Conservation (phyloP, 2,329 filamentous ascomycete genomes). For the Magnaporthiopsis poae region DNA sequence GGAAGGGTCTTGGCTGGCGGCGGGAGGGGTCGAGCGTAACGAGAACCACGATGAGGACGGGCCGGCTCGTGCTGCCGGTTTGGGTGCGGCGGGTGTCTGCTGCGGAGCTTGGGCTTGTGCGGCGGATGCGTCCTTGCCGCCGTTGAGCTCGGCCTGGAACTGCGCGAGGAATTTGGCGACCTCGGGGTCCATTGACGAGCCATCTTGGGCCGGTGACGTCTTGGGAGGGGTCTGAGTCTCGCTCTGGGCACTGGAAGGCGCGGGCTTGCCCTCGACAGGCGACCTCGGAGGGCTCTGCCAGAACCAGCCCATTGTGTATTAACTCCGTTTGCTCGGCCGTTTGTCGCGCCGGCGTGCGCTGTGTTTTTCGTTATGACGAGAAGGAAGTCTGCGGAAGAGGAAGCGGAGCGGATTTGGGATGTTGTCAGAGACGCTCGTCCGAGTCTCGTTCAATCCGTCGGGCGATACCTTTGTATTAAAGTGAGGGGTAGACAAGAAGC, state of each 20-base stretch:
- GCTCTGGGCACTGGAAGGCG: slow-evolving; percentile 7
- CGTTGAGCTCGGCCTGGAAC: slow-evolving; percentile 26
- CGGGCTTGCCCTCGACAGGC: slow-evolving; percentile 9
- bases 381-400: neutral
- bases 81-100: slow-evolving; percentile 18
- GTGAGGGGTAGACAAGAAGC: neutral
- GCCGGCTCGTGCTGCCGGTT: slow-evolving; percentile 11
- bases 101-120: slow-evolving; percentile 7
- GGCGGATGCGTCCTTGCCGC: slow-evolving; percentile 7
- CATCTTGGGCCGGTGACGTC: slow-evolving; percentile 7
- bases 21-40: slow-evolving; percentile 11
- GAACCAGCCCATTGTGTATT: slow-evolving; percentile 49
- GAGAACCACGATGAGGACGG: slow-evolving; percentile 20
- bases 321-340: neutral
- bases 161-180: slow-evolving; percentile 45
- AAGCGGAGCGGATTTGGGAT: neutral
- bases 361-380: neutral
- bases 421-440: neutral
- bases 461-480: neutral
- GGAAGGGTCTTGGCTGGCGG: slow-evolving; percentile 18
- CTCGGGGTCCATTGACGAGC: slow-evolving; percentile 34
- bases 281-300: slow-evolving; percentile 38
- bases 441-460: neutral
- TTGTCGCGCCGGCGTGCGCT: neutral
- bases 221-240: neutral